Percentiles rank a stretch among this genome's conserved stretches.
phyloP scores from a whole-genome alignment of 352 stramenopile genomes.

The Pythium aquatile region DNA sequence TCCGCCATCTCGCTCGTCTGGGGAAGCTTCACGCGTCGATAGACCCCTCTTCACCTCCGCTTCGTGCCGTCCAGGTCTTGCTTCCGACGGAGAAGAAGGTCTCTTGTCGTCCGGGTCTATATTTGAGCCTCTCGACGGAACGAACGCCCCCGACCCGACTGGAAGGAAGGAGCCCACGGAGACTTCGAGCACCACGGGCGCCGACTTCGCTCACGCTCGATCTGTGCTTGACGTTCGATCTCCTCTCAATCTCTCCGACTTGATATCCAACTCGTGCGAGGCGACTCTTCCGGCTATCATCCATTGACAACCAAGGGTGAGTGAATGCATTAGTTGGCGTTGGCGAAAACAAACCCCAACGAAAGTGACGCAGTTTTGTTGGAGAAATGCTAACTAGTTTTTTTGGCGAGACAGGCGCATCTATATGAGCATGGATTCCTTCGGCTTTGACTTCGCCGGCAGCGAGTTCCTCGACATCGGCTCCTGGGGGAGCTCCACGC shows the following conservation, averaged over 20 bases:
- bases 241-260: neutral
- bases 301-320: conserved; percentile 7
- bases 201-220: neutral
- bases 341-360: neutral
- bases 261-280: neutral
- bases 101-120: conserved; percentile 9
- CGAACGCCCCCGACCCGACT: too few species aligned
- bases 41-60: neutral
- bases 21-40: neutral
- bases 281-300: conserved; percentile 2
- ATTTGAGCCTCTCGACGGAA: conserved; percentile 7
- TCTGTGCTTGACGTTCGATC: neutral
- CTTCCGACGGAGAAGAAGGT: neutral
- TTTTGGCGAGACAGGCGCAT: neutral
- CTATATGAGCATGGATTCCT: conserved; percentile 65
- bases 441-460: conserved; percentile 79
- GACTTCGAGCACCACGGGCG: neutral
- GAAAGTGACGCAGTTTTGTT: neutral
- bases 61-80: too few species aligned
- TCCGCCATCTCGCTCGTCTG: neutral
- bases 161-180: neutral
- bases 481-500: conserved; percentile 63
- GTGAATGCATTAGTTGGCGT: neutral
- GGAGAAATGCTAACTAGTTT: neutral
- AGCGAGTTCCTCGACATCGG: conserved; percentile 75